A percentile compares a stretch with the other conserved stretches of the same genome.
Conservation (phyloP, 2,329 filamentous ascomycete species). For the Beauveria caledonica region DNA sequence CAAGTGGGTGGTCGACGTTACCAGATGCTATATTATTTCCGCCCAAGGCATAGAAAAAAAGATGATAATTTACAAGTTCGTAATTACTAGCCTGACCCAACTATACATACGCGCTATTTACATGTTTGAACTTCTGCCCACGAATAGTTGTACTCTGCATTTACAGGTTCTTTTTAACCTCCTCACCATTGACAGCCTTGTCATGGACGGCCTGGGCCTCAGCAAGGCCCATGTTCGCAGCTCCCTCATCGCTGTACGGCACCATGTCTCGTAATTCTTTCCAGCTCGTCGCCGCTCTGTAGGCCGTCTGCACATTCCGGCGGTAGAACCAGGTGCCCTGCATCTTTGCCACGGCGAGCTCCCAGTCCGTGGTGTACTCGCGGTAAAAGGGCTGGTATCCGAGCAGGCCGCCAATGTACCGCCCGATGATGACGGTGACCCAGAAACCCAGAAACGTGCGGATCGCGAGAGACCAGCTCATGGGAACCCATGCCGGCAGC, state of each 20-base stretch:
- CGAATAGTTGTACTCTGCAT: background rate
- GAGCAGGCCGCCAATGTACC: background rate
- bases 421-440: background rate
- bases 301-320: background rate
- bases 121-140: no score
- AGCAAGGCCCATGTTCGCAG: background rate
- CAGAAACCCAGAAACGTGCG: background rate
- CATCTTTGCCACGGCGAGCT: background rate
- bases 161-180: background rate
- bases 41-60: no score
- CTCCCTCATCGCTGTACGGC: background rate
- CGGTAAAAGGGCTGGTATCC: background rate
- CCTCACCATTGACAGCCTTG: background rate
- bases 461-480: background rate
- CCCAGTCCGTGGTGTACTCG: background rate
- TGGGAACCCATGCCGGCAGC: background rate
- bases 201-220: background rate
- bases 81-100: no score
- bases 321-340: background rate
- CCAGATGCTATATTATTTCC: no score
- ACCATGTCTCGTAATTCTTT: background rate
- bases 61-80: no score
- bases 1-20: no score
- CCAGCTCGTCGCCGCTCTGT: background rate
- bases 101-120: no score